A percentile compares a stretch with the other conserved stretches of the same genome.
Conservation (phyloP, 495 filamentous ascomycete genomes). For the Aspergillus bridgeri region DNA sequence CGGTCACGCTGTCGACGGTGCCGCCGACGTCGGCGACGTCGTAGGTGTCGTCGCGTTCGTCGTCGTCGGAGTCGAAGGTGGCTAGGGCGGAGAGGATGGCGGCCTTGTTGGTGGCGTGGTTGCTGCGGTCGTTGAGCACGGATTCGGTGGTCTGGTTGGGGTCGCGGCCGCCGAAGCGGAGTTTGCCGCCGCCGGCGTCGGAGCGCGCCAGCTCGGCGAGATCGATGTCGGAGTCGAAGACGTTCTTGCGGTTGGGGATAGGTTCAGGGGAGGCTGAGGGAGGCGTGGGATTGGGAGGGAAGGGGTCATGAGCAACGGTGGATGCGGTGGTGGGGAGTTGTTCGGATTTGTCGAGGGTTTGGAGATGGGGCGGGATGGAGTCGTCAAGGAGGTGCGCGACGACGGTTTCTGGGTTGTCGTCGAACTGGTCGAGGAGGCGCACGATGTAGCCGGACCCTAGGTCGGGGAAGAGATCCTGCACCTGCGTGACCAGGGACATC, state of each 20-base stretch:
- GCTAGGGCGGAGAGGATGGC: conserved; percentile 89
- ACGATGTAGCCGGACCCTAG: conserved; percentile 80
- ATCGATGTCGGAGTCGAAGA: conserved; percentile 72
- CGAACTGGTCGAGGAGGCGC: conserved; percentile 74
- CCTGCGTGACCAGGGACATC: conserved; percentile 76
- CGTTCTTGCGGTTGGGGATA: conserved; percentile 52
- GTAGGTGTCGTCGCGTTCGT: conserved; percentile 97
- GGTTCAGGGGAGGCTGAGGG: conserved; percentile 23
- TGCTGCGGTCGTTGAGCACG: conserved; percentile 48
- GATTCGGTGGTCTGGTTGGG: conserved; percentile 60
- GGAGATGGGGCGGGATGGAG: conserved; percentile 57
- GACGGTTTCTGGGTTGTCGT: conserved; percentile 72
- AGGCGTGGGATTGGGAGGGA: conserved; percentile 42
- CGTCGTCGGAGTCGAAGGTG: conserved; percentile 89
- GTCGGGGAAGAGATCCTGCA: conserved; percentile 91
- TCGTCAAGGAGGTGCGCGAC: conserved; percentile 83
- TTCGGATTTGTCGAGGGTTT: conserved; percentile 39
- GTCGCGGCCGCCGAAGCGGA: conserved; percentile 76
- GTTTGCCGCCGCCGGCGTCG: conserved; percentile 35
- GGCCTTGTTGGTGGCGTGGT: conserved; percentile 68
- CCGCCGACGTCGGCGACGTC: conserved; percentile 88
- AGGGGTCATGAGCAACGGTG: conserved; percentile 24
- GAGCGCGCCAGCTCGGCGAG: conserved; percentile 64
- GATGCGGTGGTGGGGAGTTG: conserved; percentile 29
- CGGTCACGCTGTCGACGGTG: conserved; percentile 61